Conservation (phyloP, 768 basidiomycete species). For the Rubroboletus satanas region DNA sequence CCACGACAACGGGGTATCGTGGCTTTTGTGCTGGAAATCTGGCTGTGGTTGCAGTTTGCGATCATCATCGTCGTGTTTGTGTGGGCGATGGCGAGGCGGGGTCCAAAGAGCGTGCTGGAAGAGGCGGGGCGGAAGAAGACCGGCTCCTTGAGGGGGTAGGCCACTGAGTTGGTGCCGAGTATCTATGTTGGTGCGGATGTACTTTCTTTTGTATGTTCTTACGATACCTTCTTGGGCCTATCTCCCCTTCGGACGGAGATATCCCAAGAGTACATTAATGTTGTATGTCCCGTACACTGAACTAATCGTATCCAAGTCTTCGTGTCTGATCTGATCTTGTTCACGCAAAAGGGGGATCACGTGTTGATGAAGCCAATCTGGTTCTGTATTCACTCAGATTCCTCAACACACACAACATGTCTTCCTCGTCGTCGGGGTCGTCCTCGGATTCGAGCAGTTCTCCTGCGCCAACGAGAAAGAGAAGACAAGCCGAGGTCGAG, state of each 20-base stretch:
- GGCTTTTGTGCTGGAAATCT: constrained; percentile 61
- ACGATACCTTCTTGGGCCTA: not conserved
- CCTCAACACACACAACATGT: constrained; percentile 4
- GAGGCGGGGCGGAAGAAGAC: constrained; percentile 37
- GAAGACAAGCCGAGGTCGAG: constrained; percentile 19
- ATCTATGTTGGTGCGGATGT: constrained; percentile 6
- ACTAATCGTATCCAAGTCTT: constrained; percentile 8
- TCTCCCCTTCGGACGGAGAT: constrained; percentile 10
- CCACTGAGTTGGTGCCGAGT: too few relatives aligned
- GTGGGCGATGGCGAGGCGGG: constrained; percentile 74
- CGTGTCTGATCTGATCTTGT: not conserved
- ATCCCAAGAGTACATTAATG: constrained; percentile 20
- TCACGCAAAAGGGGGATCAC: constrained; percentile 1
- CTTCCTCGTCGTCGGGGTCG: constrained; percentile 24
- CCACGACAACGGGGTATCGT: constrained; percentile 34
- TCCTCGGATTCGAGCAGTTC: constrained; percentile 34
- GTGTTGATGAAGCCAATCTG: not conserved
- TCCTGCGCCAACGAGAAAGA: constrained; percentile 23
- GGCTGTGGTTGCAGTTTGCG: constrained; percentile 81
- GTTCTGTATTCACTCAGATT: not conserved
- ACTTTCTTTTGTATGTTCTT: constrained; percentile 3
- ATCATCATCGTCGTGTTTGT: constrained; percentile 74
- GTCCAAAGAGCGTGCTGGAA: constrained; percentile 64
- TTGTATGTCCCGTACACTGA: constrained; percentile 17
- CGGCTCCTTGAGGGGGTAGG: constrained; percentile 8